These are phyloP conservation scores for Calocybe gangraenosa DNA, from an alignment of 768 basidiomycete species.

Conservation along the genomic window DNA sequence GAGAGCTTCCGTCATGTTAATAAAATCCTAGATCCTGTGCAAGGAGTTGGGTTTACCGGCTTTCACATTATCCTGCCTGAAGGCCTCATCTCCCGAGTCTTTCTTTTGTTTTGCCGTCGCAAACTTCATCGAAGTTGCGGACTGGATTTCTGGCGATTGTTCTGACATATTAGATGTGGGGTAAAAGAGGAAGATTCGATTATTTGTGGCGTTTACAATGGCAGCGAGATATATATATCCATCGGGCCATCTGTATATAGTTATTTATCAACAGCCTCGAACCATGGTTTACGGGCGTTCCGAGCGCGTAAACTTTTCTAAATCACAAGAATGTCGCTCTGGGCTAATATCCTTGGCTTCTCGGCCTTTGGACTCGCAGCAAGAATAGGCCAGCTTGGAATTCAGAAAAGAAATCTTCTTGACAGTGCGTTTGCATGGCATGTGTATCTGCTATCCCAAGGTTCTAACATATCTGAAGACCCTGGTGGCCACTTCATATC, in stretches of 20 bases:
- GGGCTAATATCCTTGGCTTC: conserved; percentile 71
- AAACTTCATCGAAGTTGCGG: conserved; percentile 44
- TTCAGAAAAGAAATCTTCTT: conserved; percentile 76
- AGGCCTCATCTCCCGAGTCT: conserved; percentile 60
- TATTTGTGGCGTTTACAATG: conserved; percentile 13
- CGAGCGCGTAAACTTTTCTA: background rate
- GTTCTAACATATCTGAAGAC: conserved; percentile 42
- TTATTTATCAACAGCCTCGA: conserved; percentile 21
- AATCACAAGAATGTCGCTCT: conserved; percentile 47
- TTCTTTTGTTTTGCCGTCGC: conserved; percentile 64
- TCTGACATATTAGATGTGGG: conserved; percentile 23
- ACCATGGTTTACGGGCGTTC: conserved; percentile 13
- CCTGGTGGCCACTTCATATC: conserved; percentile 65
- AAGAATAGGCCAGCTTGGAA: conserved; percentile 82
- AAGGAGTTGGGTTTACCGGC: conserved; percentile 40
- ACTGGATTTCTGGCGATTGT: conserved; percentile 16
- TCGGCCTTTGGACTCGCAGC: conserved; percentile 80
- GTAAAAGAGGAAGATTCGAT: conserved; percentile 1
- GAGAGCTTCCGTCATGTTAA: conserved; percentile 43
- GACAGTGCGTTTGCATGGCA: conserved; percentile 56
- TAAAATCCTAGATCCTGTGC: background rate
- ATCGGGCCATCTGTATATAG: conserved; percentile 24
- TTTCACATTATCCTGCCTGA: conserved; percentile 60
- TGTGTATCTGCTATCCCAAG: background rate
- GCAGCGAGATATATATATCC: conserved; percentile 3